Conservation (phyloP, 345 rosid species). For the Eutrema japonicum region DNA sequence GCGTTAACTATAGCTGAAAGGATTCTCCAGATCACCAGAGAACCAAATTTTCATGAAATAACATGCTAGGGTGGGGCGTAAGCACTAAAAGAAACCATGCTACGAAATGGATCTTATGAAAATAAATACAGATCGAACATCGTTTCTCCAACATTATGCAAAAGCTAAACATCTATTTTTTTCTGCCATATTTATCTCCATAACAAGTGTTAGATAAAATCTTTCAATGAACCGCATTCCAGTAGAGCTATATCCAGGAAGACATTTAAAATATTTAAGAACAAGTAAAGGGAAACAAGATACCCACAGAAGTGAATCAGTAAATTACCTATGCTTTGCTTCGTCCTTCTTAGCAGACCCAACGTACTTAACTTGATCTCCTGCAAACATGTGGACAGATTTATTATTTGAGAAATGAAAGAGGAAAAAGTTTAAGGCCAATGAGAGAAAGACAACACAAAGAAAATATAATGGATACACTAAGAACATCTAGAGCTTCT, state of each 20-base stretch:
- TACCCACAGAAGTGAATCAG: constrained; percentile 15
- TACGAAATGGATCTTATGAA: constrained; percentile 14
- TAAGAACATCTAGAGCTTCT: constrained; percentile 30
- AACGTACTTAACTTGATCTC: constrained; percentile 83
- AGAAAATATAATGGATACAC: constrained; percentile 9
- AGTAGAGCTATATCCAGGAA: constrained; percentile 18
- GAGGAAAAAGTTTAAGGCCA: constrained; percentile 11
- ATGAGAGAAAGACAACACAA: constrained; percentile 1
- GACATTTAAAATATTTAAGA: not conserved
- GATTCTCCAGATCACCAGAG: constrained; percentile 21
- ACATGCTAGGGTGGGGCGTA: constrained; percentile 26
- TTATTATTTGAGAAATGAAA: constrained; percentile 8
- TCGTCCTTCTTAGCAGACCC: constrained; percentile 60
- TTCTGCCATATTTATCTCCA: constrained; percentile 2
- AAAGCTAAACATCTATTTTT: constrained; percentile 20
- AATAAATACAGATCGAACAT: constrained; percentile 15
- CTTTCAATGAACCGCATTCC: not conserved
- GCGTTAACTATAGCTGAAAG: constrained; percentile 15
- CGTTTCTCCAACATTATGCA: constrained; percentile 15
- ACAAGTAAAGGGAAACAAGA: constrained; percentile 17
- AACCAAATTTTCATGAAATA: constrained; percentile 5
- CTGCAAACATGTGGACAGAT: constrained; percentile 45
- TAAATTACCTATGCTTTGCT: constrained; percentile 67
- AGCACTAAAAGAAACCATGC: constrained; percentile 26
- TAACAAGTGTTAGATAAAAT: constrained; percentile 23